Evolutionary conservation across 2,329 filamentous ascomycete species (phyloP).

Genomic region (Tetracladium maxilliforme): DNA sequence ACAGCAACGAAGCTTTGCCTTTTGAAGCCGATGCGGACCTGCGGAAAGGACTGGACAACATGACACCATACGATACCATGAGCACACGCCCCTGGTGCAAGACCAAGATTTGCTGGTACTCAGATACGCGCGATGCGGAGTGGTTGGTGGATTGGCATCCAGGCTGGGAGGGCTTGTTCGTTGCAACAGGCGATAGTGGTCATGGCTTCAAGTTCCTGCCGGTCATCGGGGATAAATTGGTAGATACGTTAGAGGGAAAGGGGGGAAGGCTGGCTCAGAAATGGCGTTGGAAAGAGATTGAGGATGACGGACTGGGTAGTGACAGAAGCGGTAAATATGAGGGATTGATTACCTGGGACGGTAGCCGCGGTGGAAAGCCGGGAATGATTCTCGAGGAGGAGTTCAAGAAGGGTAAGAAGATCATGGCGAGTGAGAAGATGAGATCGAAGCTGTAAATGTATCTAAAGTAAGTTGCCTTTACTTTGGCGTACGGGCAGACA

Average conservation of each 20-base stretch:
- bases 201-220: conserved; percentile 36
- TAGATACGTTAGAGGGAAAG: conserved; percentile 20
- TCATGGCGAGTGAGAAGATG: conserved; percentile 7
- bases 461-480: no score
- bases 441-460: no score
- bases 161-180: conserved; percentile 24
- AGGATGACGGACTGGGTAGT: conserved; percentile 6
- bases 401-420: conserved; percentile 3
- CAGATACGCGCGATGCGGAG: conserved; percentile 47
- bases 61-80: no score
- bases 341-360: no score
- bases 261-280: conserved; percentile 11
- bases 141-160: conserved; percentile 46
- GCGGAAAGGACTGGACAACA: conserved; percentile 31
- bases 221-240: conserved; percentile 27
- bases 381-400: conserved; percentile 11
- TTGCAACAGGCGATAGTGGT: conserved; percentile 31
- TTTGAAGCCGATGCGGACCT: conserved; percentile 36
- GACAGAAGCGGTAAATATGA: no score
- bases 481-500: neutral
- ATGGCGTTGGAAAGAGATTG: conserved; percentile 6
- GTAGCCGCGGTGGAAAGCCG: conserved; percentile 10
- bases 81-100: no score
- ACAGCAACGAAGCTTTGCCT: no score
- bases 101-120: conserved; percentile 48